phyloP scores from a whole-genome alignment of 106 monocot genomes.

The Vanilla planifolia region DNA sequence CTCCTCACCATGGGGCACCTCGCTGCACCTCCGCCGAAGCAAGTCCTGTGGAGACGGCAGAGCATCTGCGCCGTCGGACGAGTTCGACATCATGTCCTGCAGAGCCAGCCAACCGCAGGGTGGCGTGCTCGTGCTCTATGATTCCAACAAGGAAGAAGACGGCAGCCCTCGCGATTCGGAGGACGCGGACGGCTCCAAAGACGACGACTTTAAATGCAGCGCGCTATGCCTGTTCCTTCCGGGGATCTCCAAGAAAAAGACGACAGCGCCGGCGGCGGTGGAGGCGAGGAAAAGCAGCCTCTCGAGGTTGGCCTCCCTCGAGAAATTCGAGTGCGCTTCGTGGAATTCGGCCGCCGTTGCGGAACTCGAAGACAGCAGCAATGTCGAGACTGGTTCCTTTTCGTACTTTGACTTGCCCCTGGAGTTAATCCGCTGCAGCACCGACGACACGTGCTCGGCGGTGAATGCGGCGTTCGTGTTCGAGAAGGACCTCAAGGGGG shows the following conservation, averaged over 20 bases:
- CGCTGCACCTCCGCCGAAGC: conserved; percentile 31
- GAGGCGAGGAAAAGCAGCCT: not conserved
- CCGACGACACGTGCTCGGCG: conserved; percentile 30
- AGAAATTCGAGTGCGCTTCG: conserved; percentile 53
- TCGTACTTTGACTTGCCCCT: conserved; percentile 59
- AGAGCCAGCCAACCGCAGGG: conserved; percentile 3
- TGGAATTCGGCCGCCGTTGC: conserved; percentile 20
- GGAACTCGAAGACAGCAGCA: conserved; percentile 8
- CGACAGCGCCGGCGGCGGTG: conserved; percentile 5
- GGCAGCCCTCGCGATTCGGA: conserved; percentile 3
- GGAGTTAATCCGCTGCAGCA: conserved; percentile 32
- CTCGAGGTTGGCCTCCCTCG: conserved; percentile 37
- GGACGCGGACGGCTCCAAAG: not conserved
- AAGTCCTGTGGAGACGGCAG: conserved; percentile 64
- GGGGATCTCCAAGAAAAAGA: conserved; percentile 46
- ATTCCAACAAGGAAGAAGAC: not conserved
- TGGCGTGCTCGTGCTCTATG: not conserved
- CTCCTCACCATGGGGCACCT: too few species aligned
- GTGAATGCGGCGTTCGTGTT: conserved; percentile 47
- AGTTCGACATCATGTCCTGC: conserved; percentile 44
- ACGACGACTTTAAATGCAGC: conserved; percentile 42
- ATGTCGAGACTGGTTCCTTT: conserved; percentile 5
- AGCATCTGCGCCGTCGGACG: conserved; percentile 38
- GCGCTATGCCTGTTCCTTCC: conserved; percentile 50
- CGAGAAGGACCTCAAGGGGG: conserved; percentile 29